Evolutionary conservation across 2,329 filamentous ascomycete species (phyloP), one percentile per base, ranked within the genome.

Genomic region (Sclerotinia nivalis): DNA sequence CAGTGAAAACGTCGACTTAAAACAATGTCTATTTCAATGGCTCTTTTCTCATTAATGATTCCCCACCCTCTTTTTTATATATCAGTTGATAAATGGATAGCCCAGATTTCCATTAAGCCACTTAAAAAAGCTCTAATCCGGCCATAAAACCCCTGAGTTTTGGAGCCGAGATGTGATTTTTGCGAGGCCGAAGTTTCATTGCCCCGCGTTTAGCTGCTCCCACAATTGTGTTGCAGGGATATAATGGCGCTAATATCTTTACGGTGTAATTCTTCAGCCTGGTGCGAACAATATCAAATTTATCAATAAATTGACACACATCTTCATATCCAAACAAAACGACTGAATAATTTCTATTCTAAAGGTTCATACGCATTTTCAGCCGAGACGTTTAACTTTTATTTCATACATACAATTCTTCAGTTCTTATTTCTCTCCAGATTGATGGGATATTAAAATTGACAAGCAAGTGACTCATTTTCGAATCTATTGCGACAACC

Each of bases 381-480:
- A 15, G 25, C 10, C 22, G 9, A 45, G 37, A 20, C 50, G 8
- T n/a, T 43, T 9, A 49, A 40, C 10, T 20, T 13, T 22, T 18
- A 56, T 10, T 56, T 7, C 6, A 6, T 9, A 40, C 5, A 49
- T n/a, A 59, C 10, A 47, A 50, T 18, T 49, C 13, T 28, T 50
- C 5, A 52, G 31, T 10, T 13, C 15, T 15, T 25, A 28, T 28
- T 28, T 15, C 13, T 20, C n/a, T 52, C n/a, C n/a, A 64, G 28
- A 34, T 60, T 40, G n/a, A 45, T 13, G 10, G 20, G 20, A 1
- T n/a, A 50, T n/a, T 20, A 2, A 9, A 40, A 67, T 34, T 43
- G 45, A 52, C 47, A 40, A 55, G 25, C 12, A 69, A 62, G 67
- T 69, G 67, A 69, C 67, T 69, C 67, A 69, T 68, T 65, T 49